Conservation (phyloP, 2,329 filamentous ascomycete genomes). For the Colletotrichum endophyticum region DNA sequence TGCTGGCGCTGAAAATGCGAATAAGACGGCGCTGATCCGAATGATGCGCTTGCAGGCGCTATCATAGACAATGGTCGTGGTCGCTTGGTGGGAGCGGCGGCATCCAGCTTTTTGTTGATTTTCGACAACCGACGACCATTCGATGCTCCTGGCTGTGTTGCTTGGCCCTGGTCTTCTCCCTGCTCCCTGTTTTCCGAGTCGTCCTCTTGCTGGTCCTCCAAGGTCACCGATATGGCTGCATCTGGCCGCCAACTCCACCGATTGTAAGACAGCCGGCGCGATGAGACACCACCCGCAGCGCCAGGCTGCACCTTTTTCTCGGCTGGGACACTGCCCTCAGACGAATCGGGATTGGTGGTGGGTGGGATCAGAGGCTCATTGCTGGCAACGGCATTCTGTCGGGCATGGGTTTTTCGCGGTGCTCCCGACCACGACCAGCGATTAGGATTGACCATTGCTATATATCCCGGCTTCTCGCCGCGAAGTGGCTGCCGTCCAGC, state of each 20-base stretch:
- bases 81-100: not conserved
- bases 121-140: not conserved
- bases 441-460: slow-evolving; percentile 9
- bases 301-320: not conserved
- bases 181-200: not conserved
- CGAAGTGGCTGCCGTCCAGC: not conserved
- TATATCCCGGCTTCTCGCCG: not conserved
- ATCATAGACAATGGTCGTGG: slow-evolving; percentile 8
- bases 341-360: not conserved
- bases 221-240: not conserved
- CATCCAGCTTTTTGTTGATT: not conserved
- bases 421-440: slow-evolving; percentile 18
- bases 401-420: not conserved
- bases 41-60: slow-evolving; percentile 1
- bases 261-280: slow-evolving; percentile 7
- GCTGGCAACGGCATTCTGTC: not conserved
- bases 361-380: not conserved
- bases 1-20: not conserved
- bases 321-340: not conserved
- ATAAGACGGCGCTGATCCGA: not conserved
- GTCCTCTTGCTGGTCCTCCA: not conserved
- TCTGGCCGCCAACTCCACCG: slow-evolving; percentile 19
- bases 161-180: not conserved
- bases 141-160: not conserved
- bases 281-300: not conserved